Conservation (phyloP, 2,329 filamentous ascomycete genomes). For the Aspergillus pseudonomiae region DNA sequence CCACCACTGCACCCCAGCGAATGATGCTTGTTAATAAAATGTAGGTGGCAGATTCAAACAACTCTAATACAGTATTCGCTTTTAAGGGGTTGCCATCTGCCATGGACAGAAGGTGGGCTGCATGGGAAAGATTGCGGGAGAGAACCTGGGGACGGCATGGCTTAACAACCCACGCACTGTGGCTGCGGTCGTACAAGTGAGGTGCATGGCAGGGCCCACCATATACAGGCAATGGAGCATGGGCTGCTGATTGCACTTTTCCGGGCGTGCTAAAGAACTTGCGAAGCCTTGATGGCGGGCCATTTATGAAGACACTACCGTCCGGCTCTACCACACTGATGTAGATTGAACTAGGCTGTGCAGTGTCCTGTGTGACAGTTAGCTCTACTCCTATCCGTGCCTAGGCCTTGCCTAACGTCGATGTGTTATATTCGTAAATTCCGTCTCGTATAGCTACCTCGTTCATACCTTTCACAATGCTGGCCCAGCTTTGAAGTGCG, state of each 20-base stretch:
- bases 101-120: background rate
- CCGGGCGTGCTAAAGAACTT: constrained; percentile 24
- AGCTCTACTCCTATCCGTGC: background rate
- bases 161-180: background rate
- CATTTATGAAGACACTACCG: constrained; percentile 28
- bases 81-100: background rate
- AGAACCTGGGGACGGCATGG: background rate
- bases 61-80: background rate
- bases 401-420: constrained; percentile 8
- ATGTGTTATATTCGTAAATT: constrained; percentile 24
- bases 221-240: constrained; percentile 29
- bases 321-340: constrained; percentile 26
- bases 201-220: constrained; percentile 42
- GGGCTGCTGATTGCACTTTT: constrained; percentile 25
- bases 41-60: background rate
- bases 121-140: background rate
- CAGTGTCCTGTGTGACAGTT: constrained; percentile 14
- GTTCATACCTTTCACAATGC: constrained; percentile 25
- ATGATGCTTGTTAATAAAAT: background rate
- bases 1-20: background rate
- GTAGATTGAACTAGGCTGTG: constrained; percentile 24
- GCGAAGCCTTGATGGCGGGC: constrained; percentile 30
- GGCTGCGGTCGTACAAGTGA: constrained; percentile 48
- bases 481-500: constrained; percentile 29
- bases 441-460: constrained; percentile 27